Evolutionary conservation across 225 moss, liverwort and hornwort genomes (phyloP), one percentile per base, ranked within the genome.

Genomic region (Lunularia cruciata): DNA sequence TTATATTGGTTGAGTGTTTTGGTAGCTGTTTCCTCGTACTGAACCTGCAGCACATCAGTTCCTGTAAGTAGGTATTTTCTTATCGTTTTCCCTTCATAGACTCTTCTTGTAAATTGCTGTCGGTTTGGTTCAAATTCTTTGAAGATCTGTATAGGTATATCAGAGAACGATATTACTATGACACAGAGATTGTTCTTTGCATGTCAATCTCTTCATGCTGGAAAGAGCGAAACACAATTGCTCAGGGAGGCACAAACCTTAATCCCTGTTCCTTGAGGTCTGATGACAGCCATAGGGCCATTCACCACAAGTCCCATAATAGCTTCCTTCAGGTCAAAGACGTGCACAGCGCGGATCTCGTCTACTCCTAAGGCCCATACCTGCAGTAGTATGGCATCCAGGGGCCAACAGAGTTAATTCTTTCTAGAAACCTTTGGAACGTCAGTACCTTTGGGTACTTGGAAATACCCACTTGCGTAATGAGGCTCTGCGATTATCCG

Each of bases 271-370:
- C 76, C 77, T 16, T 84, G 74, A 16, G 80, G 79, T 47, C 80
- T 67, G 31, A 84, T 73, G 57, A 77, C 77, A 43, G 74, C 73
- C 76, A 72, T 70, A 53, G 71, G 59, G 68, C 77, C 79, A 57
- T 71, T 74, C 1, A 77, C 67, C 6, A 74, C 77, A 26, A 84
- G 74, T 42, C 73, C 60, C 56, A 74, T 20, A 28, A 84, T 56
- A 34, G 71, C 65, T 11, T 80, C 80, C 66, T 80, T 84, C 70
- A 80, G 62, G 28, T 84, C 80, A 47, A 84, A 69, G 43, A 72
- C 56, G 34, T 80, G 83, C 48, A 80, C 18, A 43, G 37, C 51
- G 28, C 60, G 70, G 32, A 84, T 73, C 54, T 66, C 71, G 18
- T 74, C 77, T 27, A 60, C 39, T 55, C 66, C 83, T 46, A 80